Base-by-base conservation (phyloP, 2,329 filamentous ascomycete species). In the Aspergillus intermedius region DNA sequence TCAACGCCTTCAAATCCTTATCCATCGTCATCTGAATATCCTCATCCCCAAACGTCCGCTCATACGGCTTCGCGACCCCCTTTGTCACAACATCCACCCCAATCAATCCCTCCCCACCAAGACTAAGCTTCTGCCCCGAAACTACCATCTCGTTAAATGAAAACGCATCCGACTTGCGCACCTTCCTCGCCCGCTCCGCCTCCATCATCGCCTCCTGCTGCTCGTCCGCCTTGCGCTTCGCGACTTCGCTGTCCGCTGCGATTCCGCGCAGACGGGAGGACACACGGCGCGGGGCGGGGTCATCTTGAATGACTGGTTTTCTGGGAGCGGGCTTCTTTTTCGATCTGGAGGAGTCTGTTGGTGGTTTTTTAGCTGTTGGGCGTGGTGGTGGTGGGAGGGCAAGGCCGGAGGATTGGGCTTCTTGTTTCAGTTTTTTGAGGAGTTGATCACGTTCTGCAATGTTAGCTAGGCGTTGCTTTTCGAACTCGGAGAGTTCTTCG, bases 371-470 rank as follows among this genome's bases (percentile, higher is more conserved):
- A 0, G 80, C 64, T 17, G 74, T 67, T 1, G 79, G 74, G 43
- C 71, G 75, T 1, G 72, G 61, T 17, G 74, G 67, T 1, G 79
- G 74, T 43, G 71, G 75, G 1, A 72, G 61, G 42, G 84, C 87
- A 9, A 86, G 74, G n/a, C 86, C 85, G 0, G 88, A 83, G 0
- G 86, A 79, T 2, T 82, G 81, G 2, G 80, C 77, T 60, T 83
- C 79, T 56, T 80, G 73, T 32, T 86, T 84, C 1, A 95, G 79
- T 51, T 90, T 86, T 51, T 87, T 87, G 0, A 96, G 71, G 0
- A 95, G 77, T 64, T 85, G 88, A 67, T 91, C 86, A 59, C 94
- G 93, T 47, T 87, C 84, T 0, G 85, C 88, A 37, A 95, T 94
- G 57, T 95, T 95, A 52, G 90, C 88, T 13, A 88, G 80, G 0